These are phyloP conservation scores for Tuber umbilicatum DNA, from an alignment of 495 filamentous ascomycete species.

Conservation along the genomic window DNA sequence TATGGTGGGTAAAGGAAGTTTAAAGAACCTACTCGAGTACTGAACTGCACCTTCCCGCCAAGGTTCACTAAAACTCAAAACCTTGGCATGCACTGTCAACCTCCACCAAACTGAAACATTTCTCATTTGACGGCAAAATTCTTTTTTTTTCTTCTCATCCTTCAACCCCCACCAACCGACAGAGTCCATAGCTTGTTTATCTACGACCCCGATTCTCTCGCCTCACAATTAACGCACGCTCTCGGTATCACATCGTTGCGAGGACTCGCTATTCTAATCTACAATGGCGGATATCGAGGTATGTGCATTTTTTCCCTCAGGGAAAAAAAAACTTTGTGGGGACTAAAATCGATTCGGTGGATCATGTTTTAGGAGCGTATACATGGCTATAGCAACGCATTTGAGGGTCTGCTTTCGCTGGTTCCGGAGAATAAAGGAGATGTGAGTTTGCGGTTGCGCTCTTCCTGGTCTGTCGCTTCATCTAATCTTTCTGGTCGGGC, in stretches of 20 bases:
- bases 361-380: constrained; percentile 64
- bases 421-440: constrained; percentile 84
- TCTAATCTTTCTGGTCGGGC: background rate
- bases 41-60: background rate
- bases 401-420: constrained; percentile 83
- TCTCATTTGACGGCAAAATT: background rate
- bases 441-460: constrained; percentile 48
- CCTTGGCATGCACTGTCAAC: background rate
- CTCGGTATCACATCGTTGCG: background rate
- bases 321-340: background rate
- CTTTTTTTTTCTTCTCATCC: background rate
- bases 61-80: background rate
- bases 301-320: background rate
- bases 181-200: background rate
- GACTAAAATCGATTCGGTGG: background rate
- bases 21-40: too few relatives aligned
- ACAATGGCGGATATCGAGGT: constrained; percentile 39
- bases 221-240: background rate
- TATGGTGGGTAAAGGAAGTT: too few relatives aligned
- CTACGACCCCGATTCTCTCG: background rate
- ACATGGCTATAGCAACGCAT: constrained; percentile 74
- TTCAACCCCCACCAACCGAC: background rate
- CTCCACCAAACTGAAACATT: background rate
- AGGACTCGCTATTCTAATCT: background rate
- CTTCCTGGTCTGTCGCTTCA: background rate